Conservation (phyloP, 257 asterid species). For the Solanum bukasovii region DNA sequence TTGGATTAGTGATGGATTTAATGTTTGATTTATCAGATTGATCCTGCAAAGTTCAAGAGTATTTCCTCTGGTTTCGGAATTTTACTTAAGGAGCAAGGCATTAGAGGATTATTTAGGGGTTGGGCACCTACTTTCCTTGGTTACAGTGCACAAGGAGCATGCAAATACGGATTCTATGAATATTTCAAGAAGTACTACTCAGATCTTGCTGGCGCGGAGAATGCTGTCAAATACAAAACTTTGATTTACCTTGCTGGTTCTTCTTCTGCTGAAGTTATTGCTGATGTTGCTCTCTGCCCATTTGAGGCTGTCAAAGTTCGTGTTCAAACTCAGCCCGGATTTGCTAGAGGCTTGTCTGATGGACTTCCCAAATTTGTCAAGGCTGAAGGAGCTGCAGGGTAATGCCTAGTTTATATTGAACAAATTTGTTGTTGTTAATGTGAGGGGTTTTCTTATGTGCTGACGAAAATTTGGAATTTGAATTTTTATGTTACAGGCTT, state of each 20-base stretch:
- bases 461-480: neutral
- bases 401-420: neutral
- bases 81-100: constrained; percentile 50
- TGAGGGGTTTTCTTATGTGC: neutral
- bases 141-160: constrained; percentile 65
- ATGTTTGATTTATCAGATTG: constrained; percentile 21
- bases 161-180: constrained; percentile 57
- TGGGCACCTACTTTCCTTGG: constrained; percentile 69
- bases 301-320: constrained; percentile 70
- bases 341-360: constrained; percentile 57
- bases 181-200: constrained; percentile 50
- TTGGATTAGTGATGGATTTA: neutral
- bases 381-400: constrained; percentile 55
- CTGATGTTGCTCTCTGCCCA: constrained; percentile 61
- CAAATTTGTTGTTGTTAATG: neutral
- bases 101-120: constrained; percentile 47
- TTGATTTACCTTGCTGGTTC: constrained; percentile 61
- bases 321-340: constrained; percentile 61
- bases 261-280: constrained; percentile 59
- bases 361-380: constrained; percentile 50
- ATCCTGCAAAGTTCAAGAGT: constrained; percentile 58
- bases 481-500: constrained; percentile 27
- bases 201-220: constrained; percentile 52
- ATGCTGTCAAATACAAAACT: constrained; percentile 56
- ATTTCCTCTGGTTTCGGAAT: constrained; percentile 44